Evolutionary conservation across 148 eudicot species (phyloP).

Genomic region (Fagopyrum tataricum): DNA sequence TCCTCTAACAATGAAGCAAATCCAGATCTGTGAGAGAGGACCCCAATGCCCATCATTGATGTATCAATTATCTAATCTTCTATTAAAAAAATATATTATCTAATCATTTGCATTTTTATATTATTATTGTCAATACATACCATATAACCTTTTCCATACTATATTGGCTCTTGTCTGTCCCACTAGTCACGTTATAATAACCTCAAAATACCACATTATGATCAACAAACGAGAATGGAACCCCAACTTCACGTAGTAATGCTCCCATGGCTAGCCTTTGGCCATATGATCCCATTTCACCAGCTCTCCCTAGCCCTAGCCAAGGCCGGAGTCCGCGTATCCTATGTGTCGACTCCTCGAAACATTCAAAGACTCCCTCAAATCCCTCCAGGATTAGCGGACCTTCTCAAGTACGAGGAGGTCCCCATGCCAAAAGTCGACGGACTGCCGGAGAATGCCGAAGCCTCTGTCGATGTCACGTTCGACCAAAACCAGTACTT

Average conservation of each 20-base stretch:
- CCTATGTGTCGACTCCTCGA: conserved; percentile 17
- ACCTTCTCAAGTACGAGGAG: neutral
- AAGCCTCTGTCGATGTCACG: conserved; percentile 12
- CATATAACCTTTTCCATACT: too few species aligned
- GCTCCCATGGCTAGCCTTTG: conserved; percentile 18
- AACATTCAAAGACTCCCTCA: conserved; percentile 24
- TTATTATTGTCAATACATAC: too few species aligned
- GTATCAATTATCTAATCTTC: too few species aligned
- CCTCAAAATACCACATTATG: neutral
- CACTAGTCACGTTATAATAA: too few species aligned
- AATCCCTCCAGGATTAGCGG: conserved; percentile 1
- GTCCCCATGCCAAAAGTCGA: conserved; percentile 11
- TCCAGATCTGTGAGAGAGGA: too few species aligned
- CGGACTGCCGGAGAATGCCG: conserved; percentile 8
- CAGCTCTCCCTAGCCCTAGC: conserved; percentile 20
- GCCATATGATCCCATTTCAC: conserved; percentile 24
- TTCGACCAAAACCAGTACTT: conserved; percentile 10
- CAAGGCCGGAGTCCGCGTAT: conserved; percentile 14
- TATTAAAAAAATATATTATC: too few species aligned
- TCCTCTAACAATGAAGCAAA: too few species aligned
- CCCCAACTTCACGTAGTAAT: conserved; percentile 12
- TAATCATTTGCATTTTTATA: too few species aligned
- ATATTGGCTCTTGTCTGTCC: too few species aligned
- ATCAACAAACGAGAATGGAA: neutral
- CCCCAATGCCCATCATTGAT: too few species aligned